phyloP scores from a whole-genome alignment of 352 stramenopile species.

The Phytophthora crassamura region DNA sequence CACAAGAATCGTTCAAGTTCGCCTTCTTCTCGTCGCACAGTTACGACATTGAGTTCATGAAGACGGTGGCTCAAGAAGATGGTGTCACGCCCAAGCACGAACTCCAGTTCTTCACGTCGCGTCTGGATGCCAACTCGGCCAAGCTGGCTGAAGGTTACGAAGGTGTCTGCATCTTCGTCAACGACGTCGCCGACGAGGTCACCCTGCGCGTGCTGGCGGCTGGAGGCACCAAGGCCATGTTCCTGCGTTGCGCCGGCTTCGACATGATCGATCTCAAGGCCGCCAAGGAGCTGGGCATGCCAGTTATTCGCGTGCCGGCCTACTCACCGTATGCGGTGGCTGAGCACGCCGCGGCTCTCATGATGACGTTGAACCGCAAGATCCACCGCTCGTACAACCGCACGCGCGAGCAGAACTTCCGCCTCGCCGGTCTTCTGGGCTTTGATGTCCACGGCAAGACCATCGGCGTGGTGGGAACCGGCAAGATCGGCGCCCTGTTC shows the following conservation, averaged over 20 bases:
- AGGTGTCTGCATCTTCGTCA: slow-evolving; percentile 80
- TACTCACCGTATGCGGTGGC: slow-evolving; percentile 80
- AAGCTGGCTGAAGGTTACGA: slow-evolving; percentile 54
- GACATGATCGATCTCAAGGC: slow-evolving; percentile 63
- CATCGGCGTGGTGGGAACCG: slow-evolving; percentile 57
- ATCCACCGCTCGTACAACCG: slow-evolving; percentile 68
- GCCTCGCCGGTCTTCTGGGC: slow-evolving; percentile 48
- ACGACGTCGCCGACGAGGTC: slow-evolving; percentile 64
- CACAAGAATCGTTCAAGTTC: slow-evolving; percentile 48
- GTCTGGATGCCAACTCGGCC: slow-evolving; percentile 49
- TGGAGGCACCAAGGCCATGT: slow-evolving; percentile 54
- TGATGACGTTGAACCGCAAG: slow-evolving; percentile 79
- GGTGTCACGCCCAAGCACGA: slow-evolving; percentile 46
- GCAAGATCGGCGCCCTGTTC: slow-evolving; percentile 40
- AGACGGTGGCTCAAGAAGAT: slow-evolving; percentile 37
- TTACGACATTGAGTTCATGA: slow-evolving; percentile 64
- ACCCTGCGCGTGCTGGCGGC: slow-evolving; percentile 53
- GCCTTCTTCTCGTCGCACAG: slow-evolving; percentile 68
- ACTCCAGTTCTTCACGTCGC: slow-evolving; percentile 58
- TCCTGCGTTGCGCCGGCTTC: no score
- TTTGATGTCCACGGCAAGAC: slow-evolving; percentile 74
- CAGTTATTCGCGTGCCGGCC: slow-evolving; percentile 60
- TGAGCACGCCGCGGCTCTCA: slow-evolving; percentile 67
- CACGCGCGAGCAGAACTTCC: slow-evolving; percentile 69
- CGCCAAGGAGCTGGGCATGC: slow-evolving; percentile 55